Percentiles rank a stretch among this genome's conserved stretches.
Conservation (phyloP, 2,329 filamentous ascomycete species). For the Hypoxylon sp. region DNA sequence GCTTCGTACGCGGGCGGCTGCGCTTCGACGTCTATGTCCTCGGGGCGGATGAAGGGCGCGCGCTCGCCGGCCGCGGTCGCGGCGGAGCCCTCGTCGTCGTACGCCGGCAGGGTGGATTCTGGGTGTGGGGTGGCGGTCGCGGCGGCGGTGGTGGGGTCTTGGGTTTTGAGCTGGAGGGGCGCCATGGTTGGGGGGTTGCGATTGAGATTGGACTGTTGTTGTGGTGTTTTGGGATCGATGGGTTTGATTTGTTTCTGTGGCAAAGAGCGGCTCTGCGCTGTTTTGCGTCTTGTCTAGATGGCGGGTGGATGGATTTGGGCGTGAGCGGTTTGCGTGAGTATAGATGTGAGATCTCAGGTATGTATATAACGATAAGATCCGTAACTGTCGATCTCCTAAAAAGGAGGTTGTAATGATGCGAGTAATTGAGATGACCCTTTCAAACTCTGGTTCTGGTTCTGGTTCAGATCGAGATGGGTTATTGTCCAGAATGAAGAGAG, state of each 20-base stretch:
- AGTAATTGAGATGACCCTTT: neutral
- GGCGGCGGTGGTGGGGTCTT: neutral
- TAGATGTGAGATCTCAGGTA: neutral
- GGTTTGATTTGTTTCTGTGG: neutral
- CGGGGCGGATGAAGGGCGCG: slow-evolving; percentile 3
- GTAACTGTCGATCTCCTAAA: neutral
- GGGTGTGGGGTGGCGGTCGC: neutral
- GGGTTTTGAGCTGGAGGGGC: neutral
- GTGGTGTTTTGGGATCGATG: neutral
- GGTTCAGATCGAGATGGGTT: neutral
- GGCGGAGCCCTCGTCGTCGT: slow-evolving; percentile 1
- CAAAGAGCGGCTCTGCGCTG: neutral
- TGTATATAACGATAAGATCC: neutral
- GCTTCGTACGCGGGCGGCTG: slow-evolving; percentile 12
- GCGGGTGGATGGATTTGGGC: neutral
- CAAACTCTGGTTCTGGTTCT: too few relatives aligned
- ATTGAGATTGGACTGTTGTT: neutral
- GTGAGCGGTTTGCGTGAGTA: neutral
- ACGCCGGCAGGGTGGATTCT: neutral
- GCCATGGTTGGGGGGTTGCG: neutral
- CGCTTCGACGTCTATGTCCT: slow-evolving; percentile 11
- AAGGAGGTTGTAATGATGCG: neutral
- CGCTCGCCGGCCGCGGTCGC: slow-evolving; percentile 1
- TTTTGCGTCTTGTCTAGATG: neutral
- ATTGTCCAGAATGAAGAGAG: neutral